A percentile compares a stretch with the other conserved stretches of the same genome.
Evolutionary conservation across 805 yeast species (phyloP).

Genomic region (Yarrowia sp.): DNA sequence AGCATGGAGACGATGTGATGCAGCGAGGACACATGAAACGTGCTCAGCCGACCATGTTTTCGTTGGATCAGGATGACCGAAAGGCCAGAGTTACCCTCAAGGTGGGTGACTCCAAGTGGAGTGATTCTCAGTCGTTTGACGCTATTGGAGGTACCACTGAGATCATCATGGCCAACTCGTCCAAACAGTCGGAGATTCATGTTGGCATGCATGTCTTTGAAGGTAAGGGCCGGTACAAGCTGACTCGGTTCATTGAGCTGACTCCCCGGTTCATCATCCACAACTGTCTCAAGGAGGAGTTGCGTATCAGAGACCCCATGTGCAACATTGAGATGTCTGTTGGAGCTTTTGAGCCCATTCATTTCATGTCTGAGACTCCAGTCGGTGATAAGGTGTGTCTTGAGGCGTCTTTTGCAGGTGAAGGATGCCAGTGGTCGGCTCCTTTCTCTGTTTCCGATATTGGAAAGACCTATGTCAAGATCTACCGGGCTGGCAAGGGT

Average conservation of each 20-base stretch:
- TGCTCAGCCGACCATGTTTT: slow-evolving; percentile 72
- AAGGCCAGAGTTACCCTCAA: slow-evolving; percentile 64
- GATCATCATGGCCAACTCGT: slow-evolving; percentile 42
- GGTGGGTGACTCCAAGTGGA: slow-evolving; percentile 68
- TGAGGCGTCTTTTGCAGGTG: slow-evolving; percentile 55
- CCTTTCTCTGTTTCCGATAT: slow-evolving; percentile 82
- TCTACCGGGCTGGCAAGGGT: slow-evolving; percentile 56
- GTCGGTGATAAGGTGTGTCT: slow-evolving; percentile 51
- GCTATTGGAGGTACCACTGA: slow-evolving; percentile 83
- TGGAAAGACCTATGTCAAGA: slow-evolving; percentile 75
- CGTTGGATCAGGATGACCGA: slow-evolving; percentile 64
- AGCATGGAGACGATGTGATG: slow-evolving; percentile 36
- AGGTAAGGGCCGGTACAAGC: slow-evolving; percentile 78
- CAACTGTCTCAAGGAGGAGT: slow-evolving; percentile 55
- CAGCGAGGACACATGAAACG: slow-evolving; percentile 37
- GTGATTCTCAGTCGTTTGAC: slow-evolving; percentile 76
- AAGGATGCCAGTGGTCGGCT: slow-evolving; percentile 72
- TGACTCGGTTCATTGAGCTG: slow-evolving; percentile 73
- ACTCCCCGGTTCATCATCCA: slow-evolving; percentile 79
- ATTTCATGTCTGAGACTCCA: slow-evolving; percentile 54
- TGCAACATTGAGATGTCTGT: slow-evolving; percentile 41
- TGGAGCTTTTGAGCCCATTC: slow-evolving; percentile 38
- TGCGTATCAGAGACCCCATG: slow-evolving; percentile 55
- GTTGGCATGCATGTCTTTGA: slow-evolving; percentile 69
- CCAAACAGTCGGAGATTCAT: slow-evolving; percentile 53